Evolutionary conservation across 345 rosid genomes (phyloP), one percentile per base, ranked within the genome.

Genomic region (Rhodamnia argentea): DNA sequence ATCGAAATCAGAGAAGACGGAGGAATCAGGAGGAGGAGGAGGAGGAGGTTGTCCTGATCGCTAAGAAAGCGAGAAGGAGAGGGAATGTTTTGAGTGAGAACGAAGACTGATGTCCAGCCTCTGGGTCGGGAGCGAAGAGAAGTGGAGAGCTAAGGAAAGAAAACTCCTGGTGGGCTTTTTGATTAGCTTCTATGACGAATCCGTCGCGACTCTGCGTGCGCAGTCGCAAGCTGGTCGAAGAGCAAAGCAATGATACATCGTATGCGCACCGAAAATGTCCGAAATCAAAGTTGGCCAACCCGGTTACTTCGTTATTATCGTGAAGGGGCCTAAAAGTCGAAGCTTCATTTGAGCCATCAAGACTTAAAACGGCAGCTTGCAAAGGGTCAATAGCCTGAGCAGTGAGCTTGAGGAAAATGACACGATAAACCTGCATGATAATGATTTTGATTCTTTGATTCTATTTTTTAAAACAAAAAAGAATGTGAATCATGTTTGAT

Each of bases 281-380:
- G 2, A 0, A 9, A 2, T 10, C 1, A 3, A 18, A 24, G 0
- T 23, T 3, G 60, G n/a, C 26, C 26, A 23, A 4, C 10, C n/a
- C 13, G 2, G 5, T 10, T 57, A 11, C n/a, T 9, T 23, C 26
- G 2, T 50, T 50, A 44, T 11, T 11, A 47, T 47, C 51, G 11
- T 10, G 51, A 9, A 8, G 37, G 70, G 70, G 70, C 70, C 4
- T 59, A n/a, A 59, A 59, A 9, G 70, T 15, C 9, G 3, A 60
- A 60, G 18, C 70, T 60, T n/a, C 3, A 27, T 27, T 27, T 27
- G 22, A 62, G 1, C 75, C 5, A 14, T 27, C 5, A 0, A 27
- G 5, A 26, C 2, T 27, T 13, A 60, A 12, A 27, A 59, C 18
- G 20, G 74, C 6, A 60, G 37, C 1, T 60, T 0, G 1, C 37